Evolutionary conservation across 176 grass and related monocot genomes (phyloP).

Genomic region (Eragrostis nindensis): DNA sequence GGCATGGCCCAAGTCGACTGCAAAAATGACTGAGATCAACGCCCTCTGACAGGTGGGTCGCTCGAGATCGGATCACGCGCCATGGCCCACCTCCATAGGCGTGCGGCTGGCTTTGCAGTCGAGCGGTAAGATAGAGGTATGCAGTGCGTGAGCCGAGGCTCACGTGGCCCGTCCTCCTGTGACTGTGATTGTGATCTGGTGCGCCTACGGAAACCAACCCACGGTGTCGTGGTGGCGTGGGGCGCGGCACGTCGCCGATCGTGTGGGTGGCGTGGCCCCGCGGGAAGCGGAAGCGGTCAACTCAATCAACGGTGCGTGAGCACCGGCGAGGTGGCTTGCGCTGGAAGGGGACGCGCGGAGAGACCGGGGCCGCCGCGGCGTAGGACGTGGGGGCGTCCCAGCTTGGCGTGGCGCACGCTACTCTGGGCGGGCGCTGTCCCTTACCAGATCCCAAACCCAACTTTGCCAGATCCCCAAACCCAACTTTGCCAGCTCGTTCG

Average conservation of each 20-base stretch:
- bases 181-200: too few relatives aligned
- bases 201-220: not conserved
- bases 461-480: too few relatives aligned
- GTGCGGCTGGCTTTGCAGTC: not conserved
- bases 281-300: not conserved
- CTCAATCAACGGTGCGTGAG: not conserved
- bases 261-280: conserved; percentile 20
- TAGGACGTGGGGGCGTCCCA: too few relatives aligned
- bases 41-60: not conserved
- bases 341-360: conserved; percentile 5
- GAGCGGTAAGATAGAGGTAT: not conserved
- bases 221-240: not conserved
- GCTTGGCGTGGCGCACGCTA: not conserved
- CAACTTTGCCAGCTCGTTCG: not conserved
- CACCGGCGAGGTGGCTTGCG: not conserved
- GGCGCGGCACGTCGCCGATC: not conserved
- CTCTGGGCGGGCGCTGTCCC: not conserved
- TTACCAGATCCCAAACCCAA: not conserved
- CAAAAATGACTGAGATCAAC: too few relatives aligned
- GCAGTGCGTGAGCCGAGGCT: not conserved
- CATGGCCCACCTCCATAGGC: not conserved
- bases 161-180: not conserved
- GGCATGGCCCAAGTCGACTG: not conserved
- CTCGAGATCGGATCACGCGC: not conserved
- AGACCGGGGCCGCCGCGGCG: not conserved